phyloP scores from a whole-genome alignment of 1,284 basidiomycete genomes.

The Ceratobasidium sp. region DNA sequence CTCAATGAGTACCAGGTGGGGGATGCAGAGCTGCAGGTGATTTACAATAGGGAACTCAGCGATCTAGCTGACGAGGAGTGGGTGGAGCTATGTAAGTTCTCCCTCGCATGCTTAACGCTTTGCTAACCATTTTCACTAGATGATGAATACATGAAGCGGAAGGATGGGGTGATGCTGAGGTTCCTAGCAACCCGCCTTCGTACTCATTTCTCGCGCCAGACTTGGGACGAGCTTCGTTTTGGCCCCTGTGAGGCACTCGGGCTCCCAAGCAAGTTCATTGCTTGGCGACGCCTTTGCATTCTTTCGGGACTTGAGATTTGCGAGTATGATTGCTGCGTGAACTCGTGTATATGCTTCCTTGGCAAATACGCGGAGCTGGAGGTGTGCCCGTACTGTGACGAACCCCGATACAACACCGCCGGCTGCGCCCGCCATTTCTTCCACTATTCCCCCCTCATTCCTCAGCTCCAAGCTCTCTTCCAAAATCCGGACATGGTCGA shows the following conservation, averaged over 20 bases:
- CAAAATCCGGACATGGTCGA: neutral
- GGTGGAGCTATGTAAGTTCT: conserved; percentile 1
- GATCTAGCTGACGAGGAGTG: neutral
- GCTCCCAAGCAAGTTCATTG: conserved; percentile 16
- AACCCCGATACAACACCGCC: neutral
- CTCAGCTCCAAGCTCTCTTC: conserved; percentile 18
- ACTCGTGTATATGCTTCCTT: conserved; percentile 33
- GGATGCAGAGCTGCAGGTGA: neutral
- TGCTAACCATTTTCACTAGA: neutral
- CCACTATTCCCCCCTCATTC: conserved; percentile 24
- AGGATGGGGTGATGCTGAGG: neutral
- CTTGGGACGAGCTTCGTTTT: neutral
- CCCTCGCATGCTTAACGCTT: no score
- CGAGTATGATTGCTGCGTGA: neutral
- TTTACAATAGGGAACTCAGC: neutral
- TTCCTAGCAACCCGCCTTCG: conserved; percentile 8
- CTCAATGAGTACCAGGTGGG: neutral
- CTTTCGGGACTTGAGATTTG: neutral
- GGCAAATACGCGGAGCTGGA: conserved; percentile 26
- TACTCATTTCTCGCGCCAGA: conserved; percentile 15
- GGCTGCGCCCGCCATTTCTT: neutral
- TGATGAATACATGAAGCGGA: conserved; percentile 7
- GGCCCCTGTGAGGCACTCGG: neutral
- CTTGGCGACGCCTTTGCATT: conserved; percentile 8
- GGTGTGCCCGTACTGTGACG: conserved; percentile 32